Evolutionary conservation across 2,329 filamentous ascomycete genomes (phyloP).

Genomic region (Ceratocystis variospora): DNA sequence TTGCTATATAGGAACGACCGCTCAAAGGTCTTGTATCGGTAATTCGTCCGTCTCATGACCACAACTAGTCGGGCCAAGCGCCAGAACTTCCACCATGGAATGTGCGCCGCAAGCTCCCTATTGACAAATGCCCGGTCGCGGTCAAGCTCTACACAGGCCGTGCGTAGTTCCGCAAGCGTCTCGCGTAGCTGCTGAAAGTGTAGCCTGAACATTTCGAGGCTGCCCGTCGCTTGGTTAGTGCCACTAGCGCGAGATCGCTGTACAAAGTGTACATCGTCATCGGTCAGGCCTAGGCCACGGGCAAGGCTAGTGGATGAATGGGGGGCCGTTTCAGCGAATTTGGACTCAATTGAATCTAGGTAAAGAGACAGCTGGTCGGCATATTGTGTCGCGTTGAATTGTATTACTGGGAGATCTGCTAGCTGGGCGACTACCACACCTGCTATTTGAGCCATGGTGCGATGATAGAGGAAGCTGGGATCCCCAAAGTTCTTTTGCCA

Average conservation of each 20-base stretch:
- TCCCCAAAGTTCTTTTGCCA: constrained; percentile 83
- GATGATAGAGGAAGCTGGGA: constrained; percentile 50
- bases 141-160: constrained; percentile 34
- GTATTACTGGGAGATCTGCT: constrained; percentile 46
- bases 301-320: background rate
- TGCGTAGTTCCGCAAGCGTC: constrained; percentile 28
- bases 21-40: constrained; percentile 73
- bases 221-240: constrained; percentile 25
- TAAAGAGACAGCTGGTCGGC: constrained; percentile 41
- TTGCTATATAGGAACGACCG: constrained; percentile 60
- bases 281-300: constrained; percentile 20
- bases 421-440: constrained; percentile 48
- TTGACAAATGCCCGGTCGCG: constrained; percentile 31
- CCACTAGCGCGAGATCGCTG: constrained; percentile 22
- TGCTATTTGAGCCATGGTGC: constrained; percentile 51
- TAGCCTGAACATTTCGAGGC: constrained; percentile 29
- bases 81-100: constrained; percentile 71
- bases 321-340: constrained; percentile 28
- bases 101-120: constrained; percentile 34
- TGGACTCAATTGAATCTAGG: constrained; percentile 37
- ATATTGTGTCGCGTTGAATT: constrained; percentile 52
- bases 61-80: constrained; percentile 50
- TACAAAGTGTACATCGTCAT: constrained; percentile 25
- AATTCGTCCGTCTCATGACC: constrained; percentile 54
- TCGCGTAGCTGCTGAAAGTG: constrained; percentile 30